Evolutionary conservation across 2,329 filamentous ascomycete species (phyloP).

Genomic region (Botrytis hyacinthi): DNA sequence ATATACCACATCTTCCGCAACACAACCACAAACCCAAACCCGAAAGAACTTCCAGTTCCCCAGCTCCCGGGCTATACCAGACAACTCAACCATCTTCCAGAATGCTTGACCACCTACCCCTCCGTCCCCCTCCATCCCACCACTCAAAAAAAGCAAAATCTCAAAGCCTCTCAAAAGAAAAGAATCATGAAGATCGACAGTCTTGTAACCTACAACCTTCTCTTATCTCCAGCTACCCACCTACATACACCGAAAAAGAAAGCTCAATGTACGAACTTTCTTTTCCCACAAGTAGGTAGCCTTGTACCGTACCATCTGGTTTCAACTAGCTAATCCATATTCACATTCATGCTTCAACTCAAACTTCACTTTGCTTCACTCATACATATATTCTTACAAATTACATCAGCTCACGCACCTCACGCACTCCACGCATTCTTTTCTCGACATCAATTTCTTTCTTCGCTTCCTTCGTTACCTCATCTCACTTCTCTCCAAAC

Average conservation of each 20-base stretch:
- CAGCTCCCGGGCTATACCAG: background rate
- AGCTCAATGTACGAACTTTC: background rate
- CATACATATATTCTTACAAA: background rate
- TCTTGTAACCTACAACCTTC: background rate
- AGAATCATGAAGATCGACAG: background rate
- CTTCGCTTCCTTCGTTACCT: background rate
- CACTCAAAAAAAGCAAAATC: background rate
- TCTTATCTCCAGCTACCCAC: background rate
- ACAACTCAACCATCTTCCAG: background rate
- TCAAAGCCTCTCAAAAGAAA: background rate
- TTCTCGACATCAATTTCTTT: background rate
- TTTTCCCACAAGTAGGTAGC: background rate
- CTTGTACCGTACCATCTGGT: background rate
- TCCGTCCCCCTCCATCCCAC: background rate
- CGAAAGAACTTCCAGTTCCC: background rate
- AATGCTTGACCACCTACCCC: background rate
- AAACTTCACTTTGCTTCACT: background rate
- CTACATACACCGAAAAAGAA: background rate
- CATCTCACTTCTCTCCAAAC: background rate
- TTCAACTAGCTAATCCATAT: background rate
- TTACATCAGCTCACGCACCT: background rate
- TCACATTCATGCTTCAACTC: too few relatives aligned
- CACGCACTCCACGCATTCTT: background rate
- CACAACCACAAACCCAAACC: background rate
- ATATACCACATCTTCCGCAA: background rate